phyloP scores from a whole-genome alignment of 305 asterid species.

The Solanum hybrid region DNA sequence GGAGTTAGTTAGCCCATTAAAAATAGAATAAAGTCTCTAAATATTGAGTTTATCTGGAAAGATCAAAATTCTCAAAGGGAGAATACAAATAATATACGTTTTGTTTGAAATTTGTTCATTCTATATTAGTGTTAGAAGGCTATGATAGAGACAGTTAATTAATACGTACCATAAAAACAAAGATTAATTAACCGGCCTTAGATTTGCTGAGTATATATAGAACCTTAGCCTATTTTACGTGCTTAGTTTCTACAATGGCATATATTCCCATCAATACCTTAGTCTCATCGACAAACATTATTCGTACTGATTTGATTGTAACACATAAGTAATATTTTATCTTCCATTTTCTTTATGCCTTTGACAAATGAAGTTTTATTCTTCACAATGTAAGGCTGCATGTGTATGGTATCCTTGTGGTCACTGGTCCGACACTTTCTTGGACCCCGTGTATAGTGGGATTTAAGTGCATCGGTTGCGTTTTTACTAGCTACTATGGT shows the following conservation, averaged over 20 bases:
- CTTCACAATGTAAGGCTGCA: not conserved
- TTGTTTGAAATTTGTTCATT: not conserved
- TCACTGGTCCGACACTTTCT: not conserved
- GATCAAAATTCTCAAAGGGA: not conserved
- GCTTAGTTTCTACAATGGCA: not conserved
- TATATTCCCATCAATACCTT: conserved; percentile 1
- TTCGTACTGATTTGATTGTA: not conserved
- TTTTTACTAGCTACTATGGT: not conserved
- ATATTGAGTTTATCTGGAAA: not conserved
- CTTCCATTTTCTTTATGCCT: not conserved
- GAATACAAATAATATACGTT: not conserved
- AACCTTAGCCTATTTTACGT: not conserved
- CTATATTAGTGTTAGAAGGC: not conserved
- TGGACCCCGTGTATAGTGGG: not conserved
- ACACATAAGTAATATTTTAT: not conserved
- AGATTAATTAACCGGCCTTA: not conserved
- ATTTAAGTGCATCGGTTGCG: not conserved
- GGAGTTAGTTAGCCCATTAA: not conserved
- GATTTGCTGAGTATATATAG: not conserved
- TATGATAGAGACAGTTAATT: not conserved
- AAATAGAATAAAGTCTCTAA: not conserved
- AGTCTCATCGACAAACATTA: not conserved
- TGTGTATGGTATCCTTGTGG: not conserved
- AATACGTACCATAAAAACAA: not conserved
- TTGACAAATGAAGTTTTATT: not conserved